Evolutionary conservation across 73 alveolate species (phyloP).

Genomic region (Tetrahymena elliotti): DNA sequence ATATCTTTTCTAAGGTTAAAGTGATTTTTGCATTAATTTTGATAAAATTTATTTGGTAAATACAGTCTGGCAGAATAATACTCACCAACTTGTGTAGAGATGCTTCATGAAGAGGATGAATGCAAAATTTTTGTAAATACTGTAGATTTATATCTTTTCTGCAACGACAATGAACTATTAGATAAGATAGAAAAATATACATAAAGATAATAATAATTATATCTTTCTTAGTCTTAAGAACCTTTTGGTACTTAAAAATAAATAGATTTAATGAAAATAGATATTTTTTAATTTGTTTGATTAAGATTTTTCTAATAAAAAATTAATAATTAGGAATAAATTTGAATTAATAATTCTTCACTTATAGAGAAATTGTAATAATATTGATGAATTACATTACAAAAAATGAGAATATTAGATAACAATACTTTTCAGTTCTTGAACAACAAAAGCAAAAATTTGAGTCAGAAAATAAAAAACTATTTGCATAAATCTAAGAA

Average conservation of each 20-base stretch:
- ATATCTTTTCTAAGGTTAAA: too few species aligned
- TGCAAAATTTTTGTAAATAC: neutral
- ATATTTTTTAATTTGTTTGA: neutral
- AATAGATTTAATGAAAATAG: neutral
- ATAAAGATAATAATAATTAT: neutral
- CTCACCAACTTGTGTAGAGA: neutral
- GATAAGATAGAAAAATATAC: neutral
- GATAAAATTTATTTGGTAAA: neutral
- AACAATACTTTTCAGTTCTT: neutral
- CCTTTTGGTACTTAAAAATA: neutral
- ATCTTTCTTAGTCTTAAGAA: neutral
- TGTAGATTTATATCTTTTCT: neutral
- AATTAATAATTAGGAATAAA: neutral
- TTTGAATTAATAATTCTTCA: neutral
- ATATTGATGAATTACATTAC: neutral
- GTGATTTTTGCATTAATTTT: neutral
- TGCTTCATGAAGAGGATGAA: neutral
- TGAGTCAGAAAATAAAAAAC: neutral
- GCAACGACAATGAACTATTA: neutral
- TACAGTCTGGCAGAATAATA: neutral
- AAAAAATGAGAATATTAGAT: neutral
- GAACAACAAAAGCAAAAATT: neutral
- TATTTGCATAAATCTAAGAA: neutral
- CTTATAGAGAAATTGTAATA: neutral
- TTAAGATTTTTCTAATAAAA: neutral